Evolutionary conservation across 2,329 filamentous ascomycete species (phyloP).

Genomic region (Calonectria fujianensis): DNA sequence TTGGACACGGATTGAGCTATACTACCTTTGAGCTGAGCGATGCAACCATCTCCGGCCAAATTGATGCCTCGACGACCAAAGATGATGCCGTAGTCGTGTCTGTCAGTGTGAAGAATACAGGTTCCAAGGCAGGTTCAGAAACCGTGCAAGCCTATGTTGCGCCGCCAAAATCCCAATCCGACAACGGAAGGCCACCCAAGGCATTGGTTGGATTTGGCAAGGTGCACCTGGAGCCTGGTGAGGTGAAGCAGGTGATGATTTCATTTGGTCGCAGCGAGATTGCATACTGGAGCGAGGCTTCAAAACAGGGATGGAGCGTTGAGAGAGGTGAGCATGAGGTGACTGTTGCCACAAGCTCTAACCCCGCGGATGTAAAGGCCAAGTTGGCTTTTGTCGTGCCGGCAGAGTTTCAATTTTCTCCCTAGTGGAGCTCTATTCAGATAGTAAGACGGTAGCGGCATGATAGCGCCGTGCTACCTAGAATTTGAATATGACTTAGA

Average conservation of each 20-base stretch:
- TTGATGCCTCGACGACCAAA: not conserved
- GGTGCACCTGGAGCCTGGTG: conserved; percentile 5
- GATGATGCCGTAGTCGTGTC: conserved; percentile 7
- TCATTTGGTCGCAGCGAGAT: conserved; percentile 2
- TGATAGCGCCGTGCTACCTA: not conserved
- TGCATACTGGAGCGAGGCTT: conserved; percentile 24
- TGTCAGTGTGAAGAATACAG: conserved; percentile 3
- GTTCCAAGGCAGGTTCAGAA: not conserved
- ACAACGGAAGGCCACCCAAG: conserved; percentile 13
- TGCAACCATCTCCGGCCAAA: conserved; percentile 9
- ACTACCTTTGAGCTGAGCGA: conserved; percentile 22
- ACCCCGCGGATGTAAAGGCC: not conserved
- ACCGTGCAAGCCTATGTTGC: conserved; percentile 27
- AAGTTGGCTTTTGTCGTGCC: not conserved
- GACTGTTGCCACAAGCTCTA: conserved; percentile 4
- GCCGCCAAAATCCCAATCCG: not conserved
- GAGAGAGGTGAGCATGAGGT: not conserved
- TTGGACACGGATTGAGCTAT: conserved; percentile 34
- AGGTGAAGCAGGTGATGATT: not conserved
- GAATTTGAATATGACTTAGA: not conserved
- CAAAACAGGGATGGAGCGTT: conserved; percentile 8
- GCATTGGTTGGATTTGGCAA: conserved; percentile 23
- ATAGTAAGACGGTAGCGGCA: not conserved
- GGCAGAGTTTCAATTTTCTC: not conserved
- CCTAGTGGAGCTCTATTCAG: not conserved